These are phyloP conservation scores for Pleurotus ostreatus DNA, from an alignment of 768 basidiomycete genomes.

Conservation along the genomic window DNA sequence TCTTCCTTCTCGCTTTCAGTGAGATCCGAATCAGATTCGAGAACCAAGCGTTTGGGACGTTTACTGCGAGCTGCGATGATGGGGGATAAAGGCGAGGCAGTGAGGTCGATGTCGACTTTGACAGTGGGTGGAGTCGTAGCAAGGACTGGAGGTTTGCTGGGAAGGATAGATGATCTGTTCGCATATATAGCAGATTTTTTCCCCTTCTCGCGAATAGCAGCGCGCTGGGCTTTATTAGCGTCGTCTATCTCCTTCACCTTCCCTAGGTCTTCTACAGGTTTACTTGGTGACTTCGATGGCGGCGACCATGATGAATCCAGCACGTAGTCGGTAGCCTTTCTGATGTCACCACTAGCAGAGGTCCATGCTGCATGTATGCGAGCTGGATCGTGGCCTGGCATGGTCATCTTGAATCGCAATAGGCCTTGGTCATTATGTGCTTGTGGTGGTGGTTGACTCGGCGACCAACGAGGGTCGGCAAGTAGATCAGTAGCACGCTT, in stretches of 20 bases:
- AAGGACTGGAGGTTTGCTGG: constrained; percentile 29
- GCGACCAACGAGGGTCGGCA: constrained; percentile 21
- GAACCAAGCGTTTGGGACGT: constrained; percentile 54
- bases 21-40: constrained; percentile 65
- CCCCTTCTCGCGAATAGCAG: constrained; percentile 67
- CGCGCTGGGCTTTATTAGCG: constrained; percentile 62
- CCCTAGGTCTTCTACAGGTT: constrained; percentile 41
- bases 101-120: constrained; percentile 34
- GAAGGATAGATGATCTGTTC: constrained; percentile 47
- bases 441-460: constrained; percentile 9
- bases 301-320: constrained; percentile 54
- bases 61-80: constrained; percentile 42
- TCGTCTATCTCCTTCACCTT: constrained; percentile 72
- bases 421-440: constrained; percentile 25
- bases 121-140: constrained; percentile 34
- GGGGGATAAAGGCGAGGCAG: constrained; percentile 29
- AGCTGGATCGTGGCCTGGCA: constrained; percentile 42
- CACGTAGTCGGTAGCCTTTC: constrained; percentile 55
- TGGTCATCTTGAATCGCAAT: constrained; percentile 62
- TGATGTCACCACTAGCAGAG: constrained; percentile 56
- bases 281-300: constrained; percentile 16
- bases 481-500: neutral
- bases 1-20: constrained; percentile 28
- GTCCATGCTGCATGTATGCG: constrained; percentile 65
- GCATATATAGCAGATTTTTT: constrained; percentile 84